phyloP scores from a whole-genome alignment of 2,329 filamentous ascomycete species.

The Arthrocladium fulminans region DNA sequence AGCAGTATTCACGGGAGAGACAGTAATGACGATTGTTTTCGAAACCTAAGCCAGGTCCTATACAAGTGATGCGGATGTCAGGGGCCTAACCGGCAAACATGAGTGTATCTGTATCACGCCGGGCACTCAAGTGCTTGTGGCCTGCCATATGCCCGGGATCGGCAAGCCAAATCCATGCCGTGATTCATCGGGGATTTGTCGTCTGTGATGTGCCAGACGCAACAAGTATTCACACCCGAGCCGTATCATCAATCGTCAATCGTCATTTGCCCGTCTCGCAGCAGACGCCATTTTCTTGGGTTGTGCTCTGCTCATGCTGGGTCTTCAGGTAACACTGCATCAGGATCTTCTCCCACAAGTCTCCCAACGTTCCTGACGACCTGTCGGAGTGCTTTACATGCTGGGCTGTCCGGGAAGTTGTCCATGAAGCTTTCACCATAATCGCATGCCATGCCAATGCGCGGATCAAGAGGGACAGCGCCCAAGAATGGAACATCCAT shows the following conservation, averaged over 20 bases:
- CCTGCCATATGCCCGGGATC: no score
- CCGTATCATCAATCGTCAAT: neutral
- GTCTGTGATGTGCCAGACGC: neutral
- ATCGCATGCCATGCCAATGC: slow-evolving; percentile 93
- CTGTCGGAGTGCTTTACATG: slow-evolving; percentile 67
- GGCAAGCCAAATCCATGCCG: no score
- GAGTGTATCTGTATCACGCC: no score
- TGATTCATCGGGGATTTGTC: no score
- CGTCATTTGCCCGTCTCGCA: neutral
- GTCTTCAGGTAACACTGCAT: slow-evolving; percentile 37
- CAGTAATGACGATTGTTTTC: no score
- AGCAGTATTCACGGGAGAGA: no score
- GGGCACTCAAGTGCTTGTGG: no score
- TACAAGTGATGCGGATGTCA: no score
- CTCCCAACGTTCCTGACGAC: slow-evolving; percentile 67
- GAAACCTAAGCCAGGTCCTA: no score
- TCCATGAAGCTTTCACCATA: slow-evolving; percentile 97
- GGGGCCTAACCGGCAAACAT: no score
- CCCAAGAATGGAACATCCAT: slow-evolving; percentile 84
- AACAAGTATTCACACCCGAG: neutral
- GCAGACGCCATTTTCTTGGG: neutral
- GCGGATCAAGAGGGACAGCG: slow-evolving; percentile 79
- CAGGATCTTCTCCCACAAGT: slow-evolving; percentile 55
- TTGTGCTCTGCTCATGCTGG: slow-evolving; percentile 11
- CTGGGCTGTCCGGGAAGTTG: slow-evolving; percentile 84